Base-by-base conservation (phyloP, 2,329 filamentous ascomycete species). In the Metarhizium robertsii region DNA sequence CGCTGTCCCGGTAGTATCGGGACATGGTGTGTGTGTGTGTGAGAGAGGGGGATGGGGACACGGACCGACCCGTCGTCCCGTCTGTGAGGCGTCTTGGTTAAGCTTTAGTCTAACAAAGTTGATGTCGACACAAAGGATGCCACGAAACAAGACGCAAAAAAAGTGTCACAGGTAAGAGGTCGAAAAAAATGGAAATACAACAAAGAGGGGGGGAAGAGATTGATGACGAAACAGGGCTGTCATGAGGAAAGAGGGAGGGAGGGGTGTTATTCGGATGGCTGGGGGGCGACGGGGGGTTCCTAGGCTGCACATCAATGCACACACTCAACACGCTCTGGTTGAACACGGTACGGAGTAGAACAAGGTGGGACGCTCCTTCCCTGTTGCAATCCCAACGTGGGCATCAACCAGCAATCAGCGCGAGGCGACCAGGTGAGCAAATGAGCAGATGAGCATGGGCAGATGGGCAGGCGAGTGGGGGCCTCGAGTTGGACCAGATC, bases 1-100 rank as follows among this genome's bases (percentile, higher is more conserved):
- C 66, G 58, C 59, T 64, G 52, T 69, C 67, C 53, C 70, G 68
- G 59, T 69, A 71, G 58, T 64, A 63, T 58, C 68, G 67, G 58
- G 68, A 61, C 56, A 57, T 56, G 68, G 65, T 60, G 59, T 60
- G 54, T 67, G 54, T 67, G 65, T 57, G 61, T 57, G 25, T 1
- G 20, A 25, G 20, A 46, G 25, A 34, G 32, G 10, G 32, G 52
- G 43, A 45, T 43, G 47, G 29, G 42, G 42, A 51, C 13, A 53
- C 56, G 56, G 56, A 55, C 53, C 56, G 56, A 42, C 46, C 56
- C 56, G 56, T 51, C 20, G 45, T 48, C 45, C 47, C 53, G 50
- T 53, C 48, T 51, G 32, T 18, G 52, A 56, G 55, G 55, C 55
- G 55, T 51, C 47, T 56, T 34, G 40, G 42, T 52, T 43, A 48